Evolutionary conservation across 768 basidiomycete genomes (phyloP), one percentile per base, ranked within the genome.

Genomic region (Rhodotorula graminis): DNA sequence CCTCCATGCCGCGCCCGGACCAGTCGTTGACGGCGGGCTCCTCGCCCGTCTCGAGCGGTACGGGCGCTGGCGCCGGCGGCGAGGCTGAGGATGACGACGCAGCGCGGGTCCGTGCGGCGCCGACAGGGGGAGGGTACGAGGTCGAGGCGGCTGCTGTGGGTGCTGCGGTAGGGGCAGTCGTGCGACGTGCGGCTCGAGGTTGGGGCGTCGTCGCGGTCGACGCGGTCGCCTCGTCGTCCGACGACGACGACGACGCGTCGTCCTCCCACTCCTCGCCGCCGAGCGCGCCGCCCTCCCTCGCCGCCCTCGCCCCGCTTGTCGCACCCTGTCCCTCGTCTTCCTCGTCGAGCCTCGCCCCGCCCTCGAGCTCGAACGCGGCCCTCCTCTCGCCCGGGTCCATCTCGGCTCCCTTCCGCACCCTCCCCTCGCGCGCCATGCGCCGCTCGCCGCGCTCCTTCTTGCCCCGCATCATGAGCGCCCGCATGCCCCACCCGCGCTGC

Each of bases 371-470:
- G 46, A 73, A 73, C 40, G 69, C 73, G 5, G 73, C 73, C 29
- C 73, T 37, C 37, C 73, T 52, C 44, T 74, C 73, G 0, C 31
- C 63, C 8, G 66, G 55, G 11, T 27, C 64, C 44, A 74, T 56
- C 70, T 74, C 73, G 5, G 33, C 69, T 0, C 73, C 73, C 8
- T 50, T 56, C 11, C n/a, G n/a, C 8, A 72, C 64, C 4, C 58
- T 11, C 5, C 65, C 65, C n/a, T 21, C 21, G 14, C 52, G 57
- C 2, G 71, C 74, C 57, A 64, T 64, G 2, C 74, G n/a, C 19
- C 74, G 40, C 53, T 76, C 71, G 0, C 71, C 74, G 8, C 74
- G 23, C 68, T 76, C 74, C 65, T 66, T 69, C 65, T 61, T 53
- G 15, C 73, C 69, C 7, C 63, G 50, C 65, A 72, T 64, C 74